phyloP scores from a whole-genome alignment of 2,329 filamentous ascomycete species.

The Calonectria hongkongensis region DNA sequence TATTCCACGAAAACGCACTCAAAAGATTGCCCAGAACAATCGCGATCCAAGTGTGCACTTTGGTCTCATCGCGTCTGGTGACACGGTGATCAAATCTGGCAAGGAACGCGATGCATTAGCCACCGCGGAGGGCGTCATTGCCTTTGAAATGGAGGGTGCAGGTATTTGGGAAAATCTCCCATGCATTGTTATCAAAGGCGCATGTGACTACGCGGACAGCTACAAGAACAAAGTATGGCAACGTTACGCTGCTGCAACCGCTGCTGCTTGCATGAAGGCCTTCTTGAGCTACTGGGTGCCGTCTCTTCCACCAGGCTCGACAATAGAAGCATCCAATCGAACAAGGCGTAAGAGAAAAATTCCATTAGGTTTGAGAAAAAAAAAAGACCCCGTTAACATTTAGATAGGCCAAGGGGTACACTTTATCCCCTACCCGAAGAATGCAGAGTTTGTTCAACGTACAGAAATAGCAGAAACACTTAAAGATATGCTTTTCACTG shows the following conservation, averaged over 20 bases:
- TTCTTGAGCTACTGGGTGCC: slow-evolving; percentile 27
- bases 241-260: slow-evolving; percentile 41
- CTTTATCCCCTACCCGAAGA: background rate
- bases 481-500: background rate
- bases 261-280: slow-evolving; percentile 38
- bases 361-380: too few species aligned
- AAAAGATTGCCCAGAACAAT: background rate
- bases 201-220: slow-evolving; percentile 63
- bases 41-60: slow-evolving; percentile 47
- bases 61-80: slow-evolving; percentile 61
- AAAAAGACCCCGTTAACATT: too few species aligned
- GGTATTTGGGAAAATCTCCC: slow-evolving; percentile 58
- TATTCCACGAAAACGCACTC: too few species aligned
- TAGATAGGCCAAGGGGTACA: too few species aligned
- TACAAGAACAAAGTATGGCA: slow-evolving; percentile 57
- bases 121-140: slow-evolving; percentile 49
- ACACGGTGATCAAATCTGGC: slow-evolving; percentile 62
- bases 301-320: background rate
- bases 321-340: too few species aligned
- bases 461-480: background rate
- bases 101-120: slow-evolving; percentile 60
- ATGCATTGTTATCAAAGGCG: slow-evolving; percentile 60
- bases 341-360: too few species aligned
- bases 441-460: slow-evolving; percentile 16
- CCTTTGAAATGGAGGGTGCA: slow-evolving; percentile 61